Conservation (phyloP, 106 monocot species). For the Dendrobium catenatum region DNA sequence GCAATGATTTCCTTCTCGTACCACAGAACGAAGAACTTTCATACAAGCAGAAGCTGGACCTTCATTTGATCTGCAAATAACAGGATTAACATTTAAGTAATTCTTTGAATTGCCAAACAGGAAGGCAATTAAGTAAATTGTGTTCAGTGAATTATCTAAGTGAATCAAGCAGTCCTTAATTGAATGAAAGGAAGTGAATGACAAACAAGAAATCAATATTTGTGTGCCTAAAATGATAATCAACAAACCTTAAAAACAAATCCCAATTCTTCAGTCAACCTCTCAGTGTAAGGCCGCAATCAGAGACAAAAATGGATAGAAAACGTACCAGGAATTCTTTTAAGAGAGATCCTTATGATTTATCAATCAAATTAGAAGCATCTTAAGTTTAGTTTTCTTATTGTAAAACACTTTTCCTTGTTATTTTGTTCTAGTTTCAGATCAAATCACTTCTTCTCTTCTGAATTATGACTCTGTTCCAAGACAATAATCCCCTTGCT, state of each 20-base stretch:
- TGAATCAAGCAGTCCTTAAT: neutral
- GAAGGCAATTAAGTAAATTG: neutral
- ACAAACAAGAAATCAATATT: neutral
- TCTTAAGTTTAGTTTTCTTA: neutral
- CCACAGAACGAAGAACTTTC: constrained; percentile 52
- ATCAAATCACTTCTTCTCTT: too few relatives aligned
- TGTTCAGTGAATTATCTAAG: neutral
- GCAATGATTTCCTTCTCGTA: constrained; percentile 26
- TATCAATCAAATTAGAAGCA: neutral
- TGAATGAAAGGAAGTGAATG: neutral
- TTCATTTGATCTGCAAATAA: constrained; percentile 47
- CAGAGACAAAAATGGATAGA: too few relatives aligned
- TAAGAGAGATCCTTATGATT: neutral
- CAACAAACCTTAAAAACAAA: neutral
- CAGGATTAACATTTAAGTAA: neutral
- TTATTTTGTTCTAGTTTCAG: too few relatives aligned
- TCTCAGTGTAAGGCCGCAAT: neutral
- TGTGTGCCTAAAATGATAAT: neutral
- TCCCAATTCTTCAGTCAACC: neutral
- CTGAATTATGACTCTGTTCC: too few relatives aligned
- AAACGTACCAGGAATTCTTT: neutral
- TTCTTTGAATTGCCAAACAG: neutral
- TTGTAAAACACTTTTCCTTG: neutral
- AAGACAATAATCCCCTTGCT: too few relatives aligned
- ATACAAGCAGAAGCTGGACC: constrained; percentile 67